Base-by-base conservation (phyloP, 1,284 basidiomycete genomes). In the Ganoderma lucidum region DNA sequence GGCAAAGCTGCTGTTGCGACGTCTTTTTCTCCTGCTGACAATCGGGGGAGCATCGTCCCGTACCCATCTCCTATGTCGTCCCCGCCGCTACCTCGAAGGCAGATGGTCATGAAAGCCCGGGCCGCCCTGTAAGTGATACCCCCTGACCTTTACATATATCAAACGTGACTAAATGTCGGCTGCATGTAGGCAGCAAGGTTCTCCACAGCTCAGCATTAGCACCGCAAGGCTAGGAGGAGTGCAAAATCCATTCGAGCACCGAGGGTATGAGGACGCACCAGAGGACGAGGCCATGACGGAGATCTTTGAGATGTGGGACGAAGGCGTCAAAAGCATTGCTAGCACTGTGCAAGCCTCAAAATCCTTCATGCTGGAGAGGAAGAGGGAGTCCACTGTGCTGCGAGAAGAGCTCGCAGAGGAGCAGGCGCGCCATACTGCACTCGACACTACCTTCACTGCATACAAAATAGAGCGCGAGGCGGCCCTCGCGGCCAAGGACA, bases 371-470 rank as follows among this genome's bases (percentile, higher is more conserved):
- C 3, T n/a, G 12, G 14, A 59, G n/a, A 30, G 59, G 32, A 10
- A 56, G 35, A 56, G 37, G 19, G 62, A 55, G 45, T 41, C 45
- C 9, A 8, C 48, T 0, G 39, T 55, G 44, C 12, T 67, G 3
- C 62, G 41, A 30, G 66, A 59, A 12, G 35, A 68, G 30, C 67
- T 68, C 58, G 58, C 56, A 10, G 55, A 44, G 28, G 67, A 55
- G 8, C 66, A 42, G 4, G 30, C 45, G 3, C n/a, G 30, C 14
- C 17, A 19, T 12, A 3, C 55, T 0, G 39, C 23, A 44, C 63
- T 51, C 19, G 45, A 41, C 9, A 45, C 58, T 8, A 30, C 58
- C 4, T 61, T 67, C 12, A 23, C n/a, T n/a, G 23, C 48, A 9
- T 19, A 23, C 12, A 62, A 63, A 39, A 19, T 19, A 19, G 62